Conservation (phyloP, 192 early-diverging fungal species). For the Umbelopsis sp. region DNA sequence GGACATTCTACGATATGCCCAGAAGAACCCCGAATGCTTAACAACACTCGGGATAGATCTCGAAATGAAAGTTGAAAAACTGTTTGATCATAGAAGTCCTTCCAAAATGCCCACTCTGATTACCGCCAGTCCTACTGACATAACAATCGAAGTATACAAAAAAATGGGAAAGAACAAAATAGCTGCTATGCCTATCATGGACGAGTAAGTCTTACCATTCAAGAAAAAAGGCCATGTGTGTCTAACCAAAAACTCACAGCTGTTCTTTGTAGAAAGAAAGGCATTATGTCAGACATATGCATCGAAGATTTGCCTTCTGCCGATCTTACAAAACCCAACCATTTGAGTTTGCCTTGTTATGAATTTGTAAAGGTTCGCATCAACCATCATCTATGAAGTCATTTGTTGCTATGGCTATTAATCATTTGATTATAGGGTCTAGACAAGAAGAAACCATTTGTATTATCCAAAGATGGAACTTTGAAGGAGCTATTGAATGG, state of each 20-base stretch:
- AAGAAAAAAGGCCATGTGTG: neutral
- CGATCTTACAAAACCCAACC: conserved; percentile 43
- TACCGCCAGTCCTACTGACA: conserved; percentile 42
- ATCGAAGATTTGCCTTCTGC: conserved; percentile 56
- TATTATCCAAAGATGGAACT: conserved; percentile 22
- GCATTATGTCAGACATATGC: conserved; percentile 33
- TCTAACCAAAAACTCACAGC: neutral
- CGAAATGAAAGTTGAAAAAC: conserved; percentile 35
- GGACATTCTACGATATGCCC: conserved; percentile 59
- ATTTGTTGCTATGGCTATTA: neutral
- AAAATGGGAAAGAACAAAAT: conserved; percentile 54
- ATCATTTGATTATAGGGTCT: conserved; percentile 6
- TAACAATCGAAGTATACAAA: conserved; percentile 55
- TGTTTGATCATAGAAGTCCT: conserved; percentile 29
- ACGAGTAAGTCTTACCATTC: conserved; percentile 33
- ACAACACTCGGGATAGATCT: conserved; percentile 36
- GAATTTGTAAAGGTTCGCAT: conserved; percentile 56
- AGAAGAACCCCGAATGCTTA: conserved; percentile 44
- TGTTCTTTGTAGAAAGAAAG: neutral
- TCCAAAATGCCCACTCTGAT: conserved; percentile 20
- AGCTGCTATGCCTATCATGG: conserved; percentile 61
- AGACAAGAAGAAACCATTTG: neutral
- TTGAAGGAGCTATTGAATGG: conserved; percentile 41
- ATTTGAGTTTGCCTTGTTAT: conserved; percentile 46
- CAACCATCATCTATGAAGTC: neutral